Base-by-base conservation (phyloP, 768 basidiomycete species). In the Tephrocybe rancida region DNA sequence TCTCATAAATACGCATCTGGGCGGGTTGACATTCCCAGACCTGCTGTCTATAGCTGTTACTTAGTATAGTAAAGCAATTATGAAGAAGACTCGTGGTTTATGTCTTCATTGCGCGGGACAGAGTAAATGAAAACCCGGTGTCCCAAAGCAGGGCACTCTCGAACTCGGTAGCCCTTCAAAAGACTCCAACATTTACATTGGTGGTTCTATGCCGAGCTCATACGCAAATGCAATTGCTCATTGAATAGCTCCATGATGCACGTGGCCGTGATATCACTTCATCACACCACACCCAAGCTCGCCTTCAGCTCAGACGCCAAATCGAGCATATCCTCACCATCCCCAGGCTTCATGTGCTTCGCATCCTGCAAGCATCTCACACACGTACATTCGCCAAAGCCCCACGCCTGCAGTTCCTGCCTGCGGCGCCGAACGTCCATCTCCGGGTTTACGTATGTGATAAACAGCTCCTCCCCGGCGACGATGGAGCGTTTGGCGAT, bases 371-470 rank as follows among this genome's bases (percentile, higher is more conserved):
- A 59, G 66, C 94, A 96, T 24, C 87, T 75, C 54, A 70, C 71
- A 65, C 94, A 95, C 10, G 55, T 59, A 61, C 94, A 95, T 46
- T 73, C 60, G 2, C 79, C 89, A 59, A 92, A 91, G 2, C 88
- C 89, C 90, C 90, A 92, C 29, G 80, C 85, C 54, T 79, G 67
- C 38, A 92, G 64, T 58, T 79, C 77, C 34, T 70, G 67, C 45
- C 81, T 75, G 14, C 90, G 80, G 44, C 69, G 72, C 21, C 70
- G 70, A 30, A 77, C 73, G 6, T 72, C 68, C 41, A 79, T 55
- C n/a, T 73, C 69, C 0, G 90, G 88, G 63, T 94, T 79, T 43
- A 92, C 90, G 62, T 96, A 95, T 0, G 87, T 84, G 51, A 92
- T 82, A 1, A 82, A 52, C 22, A 95, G 78, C 68, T 95, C 93